Percentiles rank a stretch among this genome's conserved stretches.
phyloP scores from a whole-genome alignment of 164 flowering plant genomes.

The Platanus orientalis region DNA sequence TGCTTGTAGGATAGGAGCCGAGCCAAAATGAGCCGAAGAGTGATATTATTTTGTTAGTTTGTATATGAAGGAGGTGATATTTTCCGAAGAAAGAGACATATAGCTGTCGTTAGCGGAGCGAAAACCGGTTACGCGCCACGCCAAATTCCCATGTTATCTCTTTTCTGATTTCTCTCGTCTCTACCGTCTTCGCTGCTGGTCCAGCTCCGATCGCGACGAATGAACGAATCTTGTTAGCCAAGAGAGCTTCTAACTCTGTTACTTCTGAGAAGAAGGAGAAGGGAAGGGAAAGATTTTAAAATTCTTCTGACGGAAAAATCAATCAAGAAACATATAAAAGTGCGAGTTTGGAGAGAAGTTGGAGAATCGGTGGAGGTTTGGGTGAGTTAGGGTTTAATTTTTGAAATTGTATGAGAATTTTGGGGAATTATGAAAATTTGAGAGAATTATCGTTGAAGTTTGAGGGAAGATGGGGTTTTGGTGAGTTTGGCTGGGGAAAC shows the following conservation, averaged over 20 bases:
- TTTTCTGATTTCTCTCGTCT: background rate
- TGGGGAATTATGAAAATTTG: background rate
- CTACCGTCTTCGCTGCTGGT: too few species aligned
- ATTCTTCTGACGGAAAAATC: too few species aligned
- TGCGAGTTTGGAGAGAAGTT: too few species aligned
- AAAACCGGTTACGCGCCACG: conserved; percentile 9
- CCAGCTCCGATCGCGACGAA: conserved; percentile 8
- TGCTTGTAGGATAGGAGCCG: background rate
- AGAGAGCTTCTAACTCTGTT: background rate
- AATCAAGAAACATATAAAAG: too few species aligned
- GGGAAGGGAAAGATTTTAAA: too few species aligned
- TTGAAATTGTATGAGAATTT: background rate
- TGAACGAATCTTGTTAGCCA: conserved; percentile 3
- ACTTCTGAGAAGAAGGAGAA: background rate
- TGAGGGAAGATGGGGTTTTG: background rate
- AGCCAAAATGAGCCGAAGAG: background rate
- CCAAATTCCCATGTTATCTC: background rate
- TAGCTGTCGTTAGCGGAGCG: conserved; percentile 16
- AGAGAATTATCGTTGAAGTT: background rate
- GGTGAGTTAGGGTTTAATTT: background rate
- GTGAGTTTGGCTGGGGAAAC: background rate
- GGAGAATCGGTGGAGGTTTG: too few species aligned
- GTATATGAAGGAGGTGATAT: background rate
- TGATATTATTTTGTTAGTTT: background rate
- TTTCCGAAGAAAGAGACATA: background rate